phyloP scores from a whole-genome alignment of 495 filamentous ascomycete species.

The Trichoderma orchidacearum region DNA sequence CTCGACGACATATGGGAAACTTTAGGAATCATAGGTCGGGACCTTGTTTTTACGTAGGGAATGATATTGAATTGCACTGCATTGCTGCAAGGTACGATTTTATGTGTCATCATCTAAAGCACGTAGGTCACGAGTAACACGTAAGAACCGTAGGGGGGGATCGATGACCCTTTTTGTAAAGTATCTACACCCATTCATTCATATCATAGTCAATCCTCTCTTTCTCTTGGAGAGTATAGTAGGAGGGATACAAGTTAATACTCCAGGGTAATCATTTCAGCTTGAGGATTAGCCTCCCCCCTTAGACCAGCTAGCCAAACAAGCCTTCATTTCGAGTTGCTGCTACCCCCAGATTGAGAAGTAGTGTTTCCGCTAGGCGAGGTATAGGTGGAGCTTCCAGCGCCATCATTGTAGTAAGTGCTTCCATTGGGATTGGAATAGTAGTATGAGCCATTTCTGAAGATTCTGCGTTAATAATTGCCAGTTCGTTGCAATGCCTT shows the following conservation, averaged over 20 bases:
- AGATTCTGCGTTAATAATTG: neutral
- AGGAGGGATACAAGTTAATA: too few relatives aligned
- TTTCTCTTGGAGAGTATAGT: too few relatives aligned
- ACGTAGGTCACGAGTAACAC: too few relatives aligned
- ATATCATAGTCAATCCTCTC: too few relatives aligned
- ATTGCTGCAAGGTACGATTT: too few relatives aligned
- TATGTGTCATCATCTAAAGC: too few relatives aligned
- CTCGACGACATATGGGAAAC: neutral
- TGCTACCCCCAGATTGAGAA: slow-evolving; percentile 1
- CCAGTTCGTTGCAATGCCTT: slow-evolving; percentile 3
- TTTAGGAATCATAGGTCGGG: neutral
- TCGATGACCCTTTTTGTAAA: too few relatives aligned
- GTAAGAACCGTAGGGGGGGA: too few relatives aligned
- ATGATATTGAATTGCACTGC: neutral
- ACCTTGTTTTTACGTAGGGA: neutral
- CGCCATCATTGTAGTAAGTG: slow-evolving; percentile 31
- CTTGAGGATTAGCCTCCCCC: too few relatives aligned
- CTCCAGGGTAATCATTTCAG: too few relatives aligned
- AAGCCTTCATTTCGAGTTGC: too few relatives aligned
- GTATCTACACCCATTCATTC: neutral
- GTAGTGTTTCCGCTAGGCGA: slow-evolving; percentile 15
- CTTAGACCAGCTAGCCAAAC: too few relatives aligned
- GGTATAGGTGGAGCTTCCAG: slow-evolving; percentile 28
- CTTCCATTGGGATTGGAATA: slow-evolving; percentile 42
- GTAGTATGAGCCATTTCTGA: slow-evolving; percentile 43